Evolutionary conservation across 1,139 yeast genomes (phyloP).

Genomic region (Yamadazyma triangularis): DNA sequence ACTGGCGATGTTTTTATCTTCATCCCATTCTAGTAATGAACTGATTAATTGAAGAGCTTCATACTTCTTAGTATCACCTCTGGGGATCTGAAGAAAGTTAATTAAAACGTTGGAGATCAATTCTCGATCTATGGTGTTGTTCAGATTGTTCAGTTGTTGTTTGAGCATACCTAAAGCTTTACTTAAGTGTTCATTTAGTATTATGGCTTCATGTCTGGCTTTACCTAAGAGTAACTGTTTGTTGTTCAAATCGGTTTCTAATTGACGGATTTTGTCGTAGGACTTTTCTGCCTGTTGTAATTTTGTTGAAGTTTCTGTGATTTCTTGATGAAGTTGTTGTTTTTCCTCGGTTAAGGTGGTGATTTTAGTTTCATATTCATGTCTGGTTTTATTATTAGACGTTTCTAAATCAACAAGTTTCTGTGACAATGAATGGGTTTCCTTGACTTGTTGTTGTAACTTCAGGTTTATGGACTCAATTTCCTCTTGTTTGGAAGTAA

Average conservation of each 20-base stretch:
- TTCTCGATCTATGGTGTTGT: slow-evolving; percentile 78
- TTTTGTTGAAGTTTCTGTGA: slow-evolving; percentile 1
- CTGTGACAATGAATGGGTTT: too few species aligned
- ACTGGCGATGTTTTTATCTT: slow-evolving; percentile 73
- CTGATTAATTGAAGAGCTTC: slow-evolving; percentile 85
- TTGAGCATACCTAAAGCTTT: slow-evolving; percentile 79
- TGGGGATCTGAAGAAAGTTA: slow-evolving; percentile 79
- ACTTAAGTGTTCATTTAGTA: slow-evolving; percentile 87
- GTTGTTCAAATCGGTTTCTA: slow-evolving; percentile 46
- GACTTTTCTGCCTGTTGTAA: not conserved
- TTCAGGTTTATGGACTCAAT: slow-evolving; percentile 7
- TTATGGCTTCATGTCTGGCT: slow-evolving; percentile 92
- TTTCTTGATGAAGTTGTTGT: slow-evolving; percentile 7
- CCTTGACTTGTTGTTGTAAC: too few species aligned
- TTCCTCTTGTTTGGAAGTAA: slow-evolving; percentile 17
- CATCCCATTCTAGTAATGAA: slow-evolving; percentile 85
- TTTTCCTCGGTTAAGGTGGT: slow-evolving; percentile 7
- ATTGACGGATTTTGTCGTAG: slow-evolving; percentile 8
- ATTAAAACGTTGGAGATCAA: slow-evolving; percentile 80
- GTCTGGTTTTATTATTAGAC: slow-evolving; percentile 14
- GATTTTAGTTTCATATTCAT: slow-evolving; percentile 13
- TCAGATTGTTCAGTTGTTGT: slow-evolving; percentile 61
- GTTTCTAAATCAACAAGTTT: slow-evolving; percentile 9
- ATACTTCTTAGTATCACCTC: slow-evolving; percentile 92
- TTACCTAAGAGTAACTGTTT: slow-evolving; percentile 83